Conservation (phyloP, 2,329 filamentous ascomycete species). For the Mycogone perniciosa region DNA sequence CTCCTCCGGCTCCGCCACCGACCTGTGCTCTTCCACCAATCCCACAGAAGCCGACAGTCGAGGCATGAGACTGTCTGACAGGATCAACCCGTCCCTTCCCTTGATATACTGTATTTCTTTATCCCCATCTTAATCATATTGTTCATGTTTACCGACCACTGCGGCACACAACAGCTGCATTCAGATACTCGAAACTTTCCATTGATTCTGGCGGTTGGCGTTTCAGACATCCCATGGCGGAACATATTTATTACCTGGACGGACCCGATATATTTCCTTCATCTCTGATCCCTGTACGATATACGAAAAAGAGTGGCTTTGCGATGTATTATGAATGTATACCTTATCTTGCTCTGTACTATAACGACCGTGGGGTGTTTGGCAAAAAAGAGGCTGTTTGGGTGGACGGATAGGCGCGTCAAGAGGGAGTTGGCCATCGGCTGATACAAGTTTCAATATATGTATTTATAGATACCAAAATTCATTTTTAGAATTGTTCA, state of each 20-base stretch:
- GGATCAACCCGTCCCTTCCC: background rate
- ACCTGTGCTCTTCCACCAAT: conserved; percentile 47
- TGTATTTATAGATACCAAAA: too few species aligned
- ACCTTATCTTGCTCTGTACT: too few species aligned
- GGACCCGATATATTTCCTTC: too few species aligned
- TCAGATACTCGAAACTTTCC: background rate
- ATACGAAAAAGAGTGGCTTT: too few species aligned
- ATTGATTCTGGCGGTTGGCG: conserved; percentile 2
- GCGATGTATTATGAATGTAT: too few species aligned
- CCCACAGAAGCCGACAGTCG: conserved; percentile 16
- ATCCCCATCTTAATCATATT: background rate
- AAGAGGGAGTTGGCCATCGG: too few species aligned
- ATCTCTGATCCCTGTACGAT: too few species aligned
- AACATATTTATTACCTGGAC: background rate
- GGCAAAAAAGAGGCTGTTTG: too few species aligned
- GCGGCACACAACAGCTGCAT: background rate
- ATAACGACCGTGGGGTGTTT: too few species aligned
- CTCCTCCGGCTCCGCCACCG: conserved; percentile 49
- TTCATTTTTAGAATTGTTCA: too few species aligned
- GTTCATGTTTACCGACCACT: background rate
- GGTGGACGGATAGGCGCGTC: too few species aligned
- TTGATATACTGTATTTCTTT: background rate
- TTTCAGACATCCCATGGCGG: background rate
- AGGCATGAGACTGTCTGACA: conserved; percentile 10
- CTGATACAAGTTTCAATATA: too few species aligned